Evolutionary conservation across 257 asterid species (phyloP), one percentile per base, ranked within the genome.

Genomic region (Euphrasia confusa): DNA sequence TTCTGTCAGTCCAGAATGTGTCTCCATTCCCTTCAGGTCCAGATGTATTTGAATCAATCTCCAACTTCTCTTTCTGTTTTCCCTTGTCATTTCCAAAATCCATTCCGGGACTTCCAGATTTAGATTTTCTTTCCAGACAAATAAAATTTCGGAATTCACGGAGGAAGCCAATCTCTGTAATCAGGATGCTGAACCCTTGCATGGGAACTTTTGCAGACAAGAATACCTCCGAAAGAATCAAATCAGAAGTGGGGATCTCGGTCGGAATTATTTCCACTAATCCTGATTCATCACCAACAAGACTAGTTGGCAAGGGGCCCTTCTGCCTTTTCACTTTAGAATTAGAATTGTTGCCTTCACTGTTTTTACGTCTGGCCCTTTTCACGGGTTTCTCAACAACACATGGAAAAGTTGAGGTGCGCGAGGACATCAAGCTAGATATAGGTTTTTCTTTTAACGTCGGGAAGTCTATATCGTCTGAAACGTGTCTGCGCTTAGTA

Each of bases 1-100:
- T 71, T 74, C 82, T 77, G 67, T 83, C 91, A 1, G 87, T 81
- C 94, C 94, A 88, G 73, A 80, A 83, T 0, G 84, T 73, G 76
- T 83, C 91, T 53, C 81, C 71, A 3, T 61, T 64, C 62, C 87
- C 87, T 58, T 63, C 74, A 65, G 37, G 13, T 49, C 54, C 81
- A 68, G 47, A 37, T 17, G 67, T 54, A 67, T 71, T 76, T 40
- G 61, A 27, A 58, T 63, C 37, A 62, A 68, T 60, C 26, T 58
- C 80, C 55, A 45, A 28, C 61, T 62, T 28, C 67, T 62, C 48
- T 47, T 69, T 56, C 4, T 68, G 69, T 30, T 71, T 66, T 10
- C 58, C 63, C 47, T 26, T 11, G 14, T 48, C 55, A 65, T 66
- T 67, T 27, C 58, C 80, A 8, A 52, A n/a, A 47, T 71, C 65